Base-by-base conservation (phyloP, 179 eudicot species). In the Beta lomatogona region DNA sequence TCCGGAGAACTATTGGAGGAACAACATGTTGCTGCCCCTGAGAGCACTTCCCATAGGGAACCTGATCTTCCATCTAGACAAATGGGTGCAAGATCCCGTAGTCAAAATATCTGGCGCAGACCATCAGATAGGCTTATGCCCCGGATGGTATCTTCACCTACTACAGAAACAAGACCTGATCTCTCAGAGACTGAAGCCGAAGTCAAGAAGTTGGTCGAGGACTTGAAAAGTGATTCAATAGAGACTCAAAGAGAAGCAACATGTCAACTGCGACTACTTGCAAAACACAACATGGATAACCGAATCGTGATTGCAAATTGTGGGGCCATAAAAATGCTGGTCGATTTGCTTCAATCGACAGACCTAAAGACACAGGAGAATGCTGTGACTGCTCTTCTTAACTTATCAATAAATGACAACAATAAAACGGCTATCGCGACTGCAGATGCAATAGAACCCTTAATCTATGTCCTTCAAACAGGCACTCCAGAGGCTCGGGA, bases 1-100 rank as follows among this genome's bases (percentile, higher is more conserved):
- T 96, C 97, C 9, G 98, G 94, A 78, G 98, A 96, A 82, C 85
- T 92, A 79, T 71, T 85, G n/a, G 81, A 85, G 12, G 95, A 92
- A 69, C 88, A 88, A 74, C 89, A 78, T 73, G 80, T 89, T 76
- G 80, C 87, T 81, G 81, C 83, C 79, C 82, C 82, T 57, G 76
- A 79, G 59, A 82, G 83, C 78, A 68, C 86, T 60, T 80, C 92
- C 45, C 89, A 78, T 78, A 90, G 95, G 75, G 97, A 88, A 70
- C 82, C 83, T 12, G 93, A 87, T 74, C 87, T 87, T 78, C 86
- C 88, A 67, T 82, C 88, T 28, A 76, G 91, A 80, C 81, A 80
- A 0, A 77, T 82, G 63, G 84, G 73, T 50, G 6, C 58, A 2
- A 77, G 88, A 70, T 67, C 86, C 48, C 86, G 86, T 25, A 69